A percentile compares a stretch with the other conserved stretches of the same genome.
Evolutionary conservation across 1,284 basidiomycete species (phyloP).

Genomic region (Coniferiporia sulphurascens): DNA sequence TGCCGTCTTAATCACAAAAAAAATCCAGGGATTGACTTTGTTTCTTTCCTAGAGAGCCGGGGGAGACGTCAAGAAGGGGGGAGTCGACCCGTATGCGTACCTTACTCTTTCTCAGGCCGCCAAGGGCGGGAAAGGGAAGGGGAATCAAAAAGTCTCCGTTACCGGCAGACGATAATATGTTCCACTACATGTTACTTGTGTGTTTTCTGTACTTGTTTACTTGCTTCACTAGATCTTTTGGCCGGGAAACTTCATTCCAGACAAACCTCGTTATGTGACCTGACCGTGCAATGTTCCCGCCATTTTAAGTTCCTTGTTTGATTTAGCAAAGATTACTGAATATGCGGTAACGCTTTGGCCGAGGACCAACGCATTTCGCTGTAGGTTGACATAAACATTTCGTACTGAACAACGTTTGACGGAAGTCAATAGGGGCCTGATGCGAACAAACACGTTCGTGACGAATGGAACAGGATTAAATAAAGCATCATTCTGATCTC

Average conservation of each 20-base stretch:
- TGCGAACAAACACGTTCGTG: too few species aligned
- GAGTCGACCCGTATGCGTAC: constrained; percentile 92
- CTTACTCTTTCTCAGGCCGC: constrained; percentile 77
- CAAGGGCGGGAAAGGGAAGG: constrained; percentile 49
- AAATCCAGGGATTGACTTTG: neutral
- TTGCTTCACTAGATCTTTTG: neutral
- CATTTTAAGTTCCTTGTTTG: too few species aligned
- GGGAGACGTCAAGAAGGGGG: constrained; percentile 85
- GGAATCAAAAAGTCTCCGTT: constrained; percentile 44
- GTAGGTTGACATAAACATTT: too few species aligned
- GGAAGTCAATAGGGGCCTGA: too few species aligned
- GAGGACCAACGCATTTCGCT: too few species aligned
- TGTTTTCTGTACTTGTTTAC: neutral
- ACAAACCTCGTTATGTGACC: neutral
- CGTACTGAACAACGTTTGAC: too few species aligned
- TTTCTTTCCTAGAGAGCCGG: constrained; percentile 70
- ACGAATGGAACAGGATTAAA: neutral
- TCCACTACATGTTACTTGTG: neutral
- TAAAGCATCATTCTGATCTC: neutral
- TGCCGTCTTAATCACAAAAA: neutral
- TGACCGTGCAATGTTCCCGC: too few species aligned
- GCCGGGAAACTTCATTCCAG: neutral
- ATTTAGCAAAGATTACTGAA: too few species aligned
- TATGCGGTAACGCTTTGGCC: too few species aligned
- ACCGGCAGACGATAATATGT: constrained; percentile 38